Evolutionary conservation across 2,329 filamentous ascomycete species (phyloP).

Genomic region (Allantophomopsis cytisporea): DNA sequence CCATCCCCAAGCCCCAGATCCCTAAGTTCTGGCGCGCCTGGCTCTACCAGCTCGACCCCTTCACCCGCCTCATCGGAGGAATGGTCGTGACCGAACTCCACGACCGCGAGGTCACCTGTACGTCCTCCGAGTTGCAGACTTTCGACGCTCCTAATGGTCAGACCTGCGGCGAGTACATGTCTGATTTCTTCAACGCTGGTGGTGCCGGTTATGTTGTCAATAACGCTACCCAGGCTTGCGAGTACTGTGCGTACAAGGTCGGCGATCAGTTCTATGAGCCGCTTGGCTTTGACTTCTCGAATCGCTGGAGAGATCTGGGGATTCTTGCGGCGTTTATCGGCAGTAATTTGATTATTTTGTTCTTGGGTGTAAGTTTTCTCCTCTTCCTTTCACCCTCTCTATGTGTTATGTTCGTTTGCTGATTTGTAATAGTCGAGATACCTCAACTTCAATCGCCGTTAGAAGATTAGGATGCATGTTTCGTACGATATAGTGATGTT

Average conservation of each 20-base stretch:
- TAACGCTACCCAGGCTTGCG: slow-evolving; percentile 51
- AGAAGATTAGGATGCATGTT: slow-evolving; percentile 2
- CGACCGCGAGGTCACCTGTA: slow-evolving; percentile 47
- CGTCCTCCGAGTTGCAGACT: slow-evolving; percentile 42
- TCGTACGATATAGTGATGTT: too few relatives aligned
- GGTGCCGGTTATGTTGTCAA: slow-evolving; percentile 59
- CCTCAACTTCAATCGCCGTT: slow-evolving; percentile 30
- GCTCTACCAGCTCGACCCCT: slow-evolving; percentile 74
- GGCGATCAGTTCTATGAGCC: slow-evolving; percentile 70
- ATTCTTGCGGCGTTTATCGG: slow-evolving; percentile 66
- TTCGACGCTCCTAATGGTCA: slow-evolving; percentile 54
- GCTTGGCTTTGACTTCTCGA: slow-evolving; percentile 49
- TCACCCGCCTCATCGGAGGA: slow-evolving; percentile 68
- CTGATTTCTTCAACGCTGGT: slow-evolving; percentile 51
- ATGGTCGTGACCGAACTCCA: slow-evolving; percentile 71
- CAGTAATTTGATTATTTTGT: slow-evolving; percentile 58
- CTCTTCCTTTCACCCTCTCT: not conserved
- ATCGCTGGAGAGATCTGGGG: slow-evolving; percentile 72
- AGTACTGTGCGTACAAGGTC: slow-evolving; percentile 70
- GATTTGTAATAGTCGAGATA: slow-evolving; percentile 21
- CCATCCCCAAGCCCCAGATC: slow-evolving; percentile 67
- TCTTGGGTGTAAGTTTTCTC: slow-evolving; percentile 34
- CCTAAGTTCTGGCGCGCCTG: slow-evolving; percentile 66
- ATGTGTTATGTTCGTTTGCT: slow-evolving; percentile 3
- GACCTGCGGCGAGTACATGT: slow-evolving; percentile 67